These are phyloP conservation scores for Juncus inflexus DNA, from an alignment of 176 grass and related monocot species.

Conservation along the genomic window DNA sequence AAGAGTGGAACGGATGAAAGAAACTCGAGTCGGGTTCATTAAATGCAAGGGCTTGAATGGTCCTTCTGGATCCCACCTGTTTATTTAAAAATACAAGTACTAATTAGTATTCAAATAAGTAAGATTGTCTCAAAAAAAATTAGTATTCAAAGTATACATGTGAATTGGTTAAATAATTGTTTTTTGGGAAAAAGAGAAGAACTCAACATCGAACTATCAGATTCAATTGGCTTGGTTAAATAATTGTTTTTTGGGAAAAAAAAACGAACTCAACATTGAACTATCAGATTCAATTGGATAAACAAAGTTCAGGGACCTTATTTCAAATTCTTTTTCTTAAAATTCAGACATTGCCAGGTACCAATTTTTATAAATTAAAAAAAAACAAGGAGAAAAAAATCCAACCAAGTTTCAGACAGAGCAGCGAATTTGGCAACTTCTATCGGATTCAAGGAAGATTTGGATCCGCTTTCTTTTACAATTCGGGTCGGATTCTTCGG, in stretches of 20 bases:
- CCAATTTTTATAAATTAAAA: background rate
- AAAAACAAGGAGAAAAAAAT: slow-evolving; percentile 5
- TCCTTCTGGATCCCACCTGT: slow-evolving; percentile 84
- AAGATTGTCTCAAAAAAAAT: too few relatives aligned
- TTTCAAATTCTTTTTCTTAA: background rate
- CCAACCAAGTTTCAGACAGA: slow-evolving; percentile 80
- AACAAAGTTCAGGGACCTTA: too few relatives aligned
- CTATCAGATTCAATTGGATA: too few relatives aligned
- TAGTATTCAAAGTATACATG: too few relatives aligned
- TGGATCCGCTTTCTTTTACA: background rate
- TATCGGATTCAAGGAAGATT: slow-evolving; percentile 55
- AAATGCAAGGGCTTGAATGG: slow-evolving; percentile 94
- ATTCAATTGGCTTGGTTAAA: too few relatives aligned
- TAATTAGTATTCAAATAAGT: too few relatives aligned
- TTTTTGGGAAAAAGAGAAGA: too few relatives aligned
- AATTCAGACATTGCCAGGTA: background rate
- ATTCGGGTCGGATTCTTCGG: slow-evolving; percentile 18
- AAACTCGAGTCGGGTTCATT: slow-evolving; percentile 80
- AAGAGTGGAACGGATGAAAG: slow-evolving; percentile 74
- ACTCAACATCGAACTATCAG: too few relatives aligned
- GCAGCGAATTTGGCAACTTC: slow-evolving; percentile 80
- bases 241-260: too few relatives aligned
- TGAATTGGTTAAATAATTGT: too few relatives aligned
- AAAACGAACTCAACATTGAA: too few relatives aligned
- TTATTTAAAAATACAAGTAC: background rate